Conservation (phyloP, 805 yeast species). For the Ogataea nonfermentans region DNA sequence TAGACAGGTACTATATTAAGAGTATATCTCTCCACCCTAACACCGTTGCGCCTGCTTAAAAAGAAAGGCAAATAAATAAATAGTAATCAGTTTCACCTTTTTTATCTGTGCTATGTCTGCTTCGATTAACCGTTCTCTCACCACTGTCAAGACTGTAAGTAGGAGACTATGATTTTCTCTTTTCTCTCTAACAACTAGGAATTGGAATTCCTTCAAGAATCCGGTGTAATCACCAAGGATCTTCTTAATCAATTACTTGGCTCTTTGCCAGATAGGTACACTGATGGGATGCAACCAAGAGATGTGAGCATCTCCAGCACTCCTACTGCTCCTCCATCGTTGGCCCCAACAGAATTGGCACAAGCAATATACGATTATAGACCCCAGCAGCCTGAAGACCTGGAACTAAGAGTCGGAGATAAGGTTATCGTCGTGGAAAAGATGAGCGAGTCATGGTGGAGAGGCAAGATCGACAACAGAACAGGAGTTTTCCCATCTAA, state of each 20-base stretch:
- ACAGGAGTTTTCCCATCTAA: slow-evolving; percentile 89
- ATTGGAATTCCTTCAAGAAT: slow-evolving; percentile 73
- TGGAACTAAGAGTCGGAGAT: slow-evolving; percentile 63
- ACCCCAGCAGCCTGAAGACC: slow-evolving; percentile 75
- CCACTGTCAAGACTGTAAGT: slow-evolving; percentile 58
- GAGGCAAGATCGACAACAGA: slow-evolving; percentile 58
- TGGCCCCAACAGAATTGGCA: slow-evolving; percentile 37
- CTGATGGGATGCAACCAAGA: slow-evolving; percentile 38
- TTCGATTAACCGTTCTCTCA: slow-evolving; percentile 71
- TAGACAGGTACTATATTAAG: slow-evolving; percentile 1
- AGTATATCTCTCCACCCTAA: slow-evolving; percentile 3
- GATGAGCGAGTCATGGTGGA: slow-evolving; percentile 88
- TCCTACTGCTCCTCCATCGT: slow-evolving; percentile 6
- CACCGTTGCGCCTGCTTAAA: slow-evolving; percentile 7
- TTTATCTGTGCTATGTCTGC: slow-evolving; percentile 39
- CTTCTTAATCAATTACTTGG: slow-evolving; percentile 49
- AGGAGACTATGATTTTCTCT: slow-evolving; percentile 1
- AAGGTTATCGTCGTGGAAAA: slow-evolving; percentile 68
- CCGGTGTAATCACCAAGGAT: slow-evolving; percentile 62
- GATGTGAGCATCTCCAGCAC: slow-evolving; percentile 25
- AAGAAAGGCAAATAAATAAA: slow-evolving; percentile 3
- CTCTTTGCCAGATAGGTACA: slow-evolving; percentile 58
- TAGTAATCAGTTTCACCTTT: neutral
- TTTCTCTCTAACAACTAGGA: slow-evolving; percentile 38
- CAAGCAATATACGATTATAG: slow-evolving; percentile 74